These are phyloP conservation scores for Paralagenidium karlingii DNA, from an alignment of 352 stramenopile genomes.

Conservation along the genomic window DNA sequence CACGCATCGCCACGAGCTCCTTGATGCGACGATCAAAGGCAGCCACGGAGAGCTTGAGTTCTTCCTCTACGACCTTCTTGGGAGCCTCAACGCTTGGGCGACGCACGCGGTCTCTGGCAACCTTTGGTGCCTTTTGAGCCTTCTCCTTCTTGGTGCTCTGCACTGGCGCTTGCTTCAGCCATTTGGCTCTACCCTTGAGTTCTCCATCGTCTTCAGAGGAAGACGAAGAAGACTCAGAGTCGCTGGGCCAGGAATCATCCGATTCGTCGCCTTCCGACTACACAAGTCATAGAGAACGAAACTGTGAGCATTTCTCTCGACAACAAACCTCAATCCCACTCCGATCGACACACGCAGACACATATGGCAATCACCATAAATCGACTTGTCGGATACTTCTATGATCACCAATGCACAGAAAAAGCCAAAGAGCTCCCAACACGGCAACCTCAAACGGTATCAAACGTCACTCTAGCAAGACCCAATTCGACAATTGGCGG, in stretches of 20 bases:
- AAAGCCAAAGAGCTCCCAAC: too few relatives aligned
- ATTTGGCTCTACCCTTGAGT: slow-evolving; percentile 88
- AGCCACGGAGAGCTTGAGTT: slow-evolving; percentile 61
- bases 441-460: slow-evolving; percentile 2
- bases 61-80: slow-evolving; percentile 62
- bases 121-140: slow-evolving; percentile 20
- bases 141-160: slow-evolving; percentile 24
- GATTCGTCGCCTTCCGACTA: slow-evolving; percentile 4
- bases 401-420: slow-evolving; percentile 1
- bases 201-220: slow-evolving; percentile 71
- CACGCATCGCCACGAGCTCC: slow-evolving; percentile 69
- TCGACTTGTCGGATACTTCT: slow-evolving; percentile 4
- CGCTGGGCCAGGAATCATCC: slow-evolving; percentile 30
- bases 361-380: too few relatives aligned
- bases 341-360: too few relatives aligned
- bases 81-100: slow-evolving; percentile 22
- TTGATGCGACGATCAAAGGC: slow-evolving; percentile 81
- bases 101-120: slow-evolving; percentile 37
- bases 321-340: too few relatives aligned
- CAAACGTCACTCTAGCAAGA: neutral
- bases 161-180: slow-evolving; percentile 88
- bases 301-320: neutral
- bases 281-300: neutral
- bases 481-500: too few relatives aligned
- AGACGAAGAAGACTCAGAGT: slow-evolving; percentile 48